Base-by-base conservation (phyloP, 2,329 filamentous ascomycete genomes). In the Aspergillus ustus region DNA sequence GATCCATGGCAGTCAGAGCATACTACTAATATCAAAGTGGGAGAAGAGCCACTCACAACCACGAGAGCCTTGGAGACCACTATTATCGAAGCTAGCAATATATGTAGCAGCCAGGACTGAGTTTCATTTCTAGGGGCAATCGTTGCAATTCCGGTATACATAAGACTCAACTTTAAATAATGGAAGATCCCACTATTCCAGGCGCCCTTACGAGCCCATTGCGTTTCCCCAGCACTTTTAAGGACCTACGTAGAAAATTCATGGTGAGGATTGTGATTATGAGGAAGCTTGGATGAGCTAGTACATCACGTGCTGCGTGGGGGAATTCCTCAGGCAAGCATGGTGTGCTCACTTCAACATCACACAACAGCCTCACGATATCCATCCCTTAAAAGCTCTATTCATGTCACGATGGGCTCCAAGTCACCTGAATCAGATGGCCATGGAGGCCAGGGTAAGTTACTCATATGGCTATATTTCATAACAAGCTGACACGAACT, bases 391-490 rank as follows among this genome's bases (percentile, higher is more conserved):
- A 20, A 31, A 3, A 45, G 7, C 19, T 31, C 15, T 29, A 22
- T 52, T 49, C 34, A 61, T 61, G 59, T 57, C 34, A 52, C 40
- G 3, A 61, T 61, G 59, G 59, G 59, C 28, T 57, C 59, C 3
- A 61, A 54, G 29, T 34, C 59, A 34, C 59, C 59, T 15, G 49
- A 61, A 52, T 19, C 17, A 34, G 43, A 61, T 44, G 50, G 45
- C 44, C 59, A 45, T 13, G 54, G 28, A 13, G 25, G 50, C 22
- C 48, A 58, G 17, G 50, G 59, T 61, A 58, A 51, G 20, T 17
- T 29, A 20, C 2, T 13, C 19, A 13, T 17, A 3, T 13, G 11
- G 8, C 4, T 3, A 15, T 31, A 22, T 11, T 17, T 28, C 2
- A 19, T 43, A 51, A n/a, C 15, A 46, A 50, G 6, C 57, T 54